Base-by-base conservation (phyloP, 2,329 filamentous ascomycete species). In the Penicillium decumbens region DNA sequence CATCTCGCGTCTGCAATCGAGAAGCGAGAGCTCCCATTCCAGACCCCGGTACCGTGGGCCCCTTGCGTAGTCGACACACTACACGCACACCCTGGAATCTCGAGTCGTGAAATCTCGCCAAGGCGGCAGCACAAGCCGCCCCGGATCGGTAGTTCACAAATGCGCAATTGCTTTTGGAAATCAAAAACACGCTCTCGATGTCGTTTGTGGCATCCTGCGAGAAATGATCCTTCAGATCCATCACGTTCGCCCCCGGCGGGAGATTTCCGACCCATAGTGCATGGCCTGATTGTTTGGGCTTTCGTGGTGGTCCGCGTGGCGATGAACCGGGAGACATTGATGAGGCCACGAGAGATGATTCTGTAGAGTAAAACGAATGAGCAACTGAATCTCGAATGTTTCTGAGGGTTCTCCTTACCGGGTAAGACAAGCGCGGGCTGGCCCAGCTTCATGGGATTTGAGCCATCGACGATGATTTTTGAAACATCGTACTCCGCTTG, bases 211-310 rank as follows among this genome's bases (percentile, higher is more conserved):
- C 85, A 57, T 91, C 86, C 55, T 82, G 83, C 53, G 88, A 95
- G 50, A 96, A 93, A 66, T 96, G 88, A 51, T 93, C 83, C 45
- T 96, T 95, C n/a, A 97, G 75, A 50, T 81, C 87, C 70, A 89
- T 84, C 10, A 97, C 78, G 35, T 85, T 85, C 0, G 90, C 87
- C 42, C 89, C 87, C 0, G 89, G 87, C 3, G 92, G 91, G 0
- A 97, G 76, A 65, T 97, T 97, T 35, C 93, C 93, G 25, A 97
- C 89, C 92, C 93, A 97, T 18, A 97, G 83, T 0, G 92, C 92
- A 66, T 95, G 88, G 1, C 91, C 92, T 75, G 78, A 83, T 64
- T 84, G 80, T 61, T 79, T 82, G 6, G 83, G 83, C 61, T 85
- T 86, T 57, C 83, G 75, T 30, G 82, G 81, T 4, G 82, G 82